Base-by-base conservation (phyloP, 805 yeast species). In the Barnettozyma salicaria region DNA sequence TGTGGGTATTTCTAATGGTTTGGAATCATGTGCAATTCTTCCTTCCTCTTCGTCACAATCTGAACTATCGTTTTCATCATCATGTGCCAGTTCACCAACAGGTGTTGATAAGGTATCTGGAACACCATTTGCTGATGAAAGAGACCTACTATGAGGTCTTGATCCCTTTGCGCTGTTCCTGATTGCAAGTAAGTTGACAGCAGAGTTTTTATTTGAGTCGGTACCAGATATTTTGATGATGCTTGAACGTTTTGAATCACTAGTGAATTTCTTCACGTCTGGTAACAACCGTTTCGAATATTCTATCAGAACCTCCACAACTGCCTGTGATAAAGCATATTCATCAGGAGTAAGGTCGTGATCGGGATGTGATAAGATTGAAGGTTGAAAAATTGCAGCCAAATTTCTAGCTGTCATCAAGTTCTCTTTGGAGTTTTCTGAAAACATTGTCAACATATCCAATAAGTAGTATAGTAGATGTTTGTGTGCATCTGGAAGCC, bases 341-440 rank as follows among this genome's bases (percentile, higher is more conserved):
- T 92, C 97, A 22, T 78, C 86, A 1, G 97, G 97, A 28, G 81
- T 76, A 79, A 90, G 76, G 55, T 89, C 96, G 58, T 92, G 97
- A 47, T 72, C 74, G 5, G 96, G 95, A 58, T 90, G 97, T 8
- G 95, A 83, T 36, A 92, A 66, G 13, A 92, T 78, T n/a, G 96
- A 84, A 4, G 98, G 97, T 63, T 92, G 98, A 64, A 92, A 92
- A 40, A 92, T 85, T 2, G 97, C 96, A 1, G 97, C 95, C 45
- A 92, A 65, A 56, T 92, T 92, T 50, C 87, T 75, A 1, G 95
- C 85, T 2, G 96, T 78, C 99, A 92, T 92, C 45, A 86, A 66
- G 57, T 89, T 92, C 42, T 75, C 75, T 34, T 73, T 74, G 12
- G 94, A 72, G 52, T 83, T 80, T 41, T 81, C 76, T 29, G 88